These are phyloP conservation scores for Hepatocystis sp. DNA, from an alignment of 169 alveolate genomes.

Conservation along the genomic window DNA sequence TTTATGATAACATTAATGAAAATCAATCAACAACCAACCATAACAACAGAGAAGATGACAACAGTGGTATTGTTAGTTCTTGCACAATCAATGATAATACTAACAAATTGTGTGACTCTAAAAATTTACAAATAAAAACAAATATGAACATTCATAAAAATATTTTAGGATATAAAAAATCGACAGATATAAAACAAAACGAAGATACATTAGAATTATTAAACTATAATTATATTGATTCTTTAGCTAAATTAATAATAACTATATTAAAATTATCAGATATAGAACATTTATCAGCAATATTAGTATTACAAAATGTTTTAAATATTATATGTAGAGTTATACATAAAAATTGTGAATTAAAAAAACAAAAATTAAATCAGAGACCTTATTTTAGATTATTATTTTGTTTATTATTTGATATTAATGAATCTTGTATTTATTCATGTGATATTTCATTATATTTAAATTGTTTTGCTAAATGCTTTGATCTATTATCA, in stretches of 20 bases:
- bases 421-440: slow-evolving; percentile 31
- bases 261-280: slow-evolving; percentile 57
- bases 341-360: slow-evolving; percentile 51
- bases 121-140: no score
- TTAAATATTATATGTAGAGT: slow-evolving; percentile 61
- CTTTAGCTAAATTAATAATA: slow-evolving; percentile 66
- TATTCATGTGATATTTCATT: slow-evolving; percentile 28
- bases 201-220: slow-evolving; percentile 31
- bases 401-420: slow-evolving; percentile 55
- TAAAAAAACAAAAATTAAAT: slow-evolving; percentile 26
- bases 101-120: no score
- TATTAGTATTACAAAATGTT: slow-evolving; percentile 53
- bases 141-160: background rate
- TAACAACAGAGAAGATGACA: no score
- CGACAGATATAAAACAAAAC: slow-evolving; percentile 22
- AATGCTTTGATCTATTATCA: slow-evolving; percentile 37
- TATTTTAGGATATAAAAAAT: slow-evolving; percentile 2
- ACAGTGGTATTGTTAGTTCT: no score
- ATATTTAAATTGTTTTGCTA: slow-evolving; percentile 61
- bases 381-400: slow-evolving; percentile 77
- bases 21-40: background rate
- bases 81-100: no score
- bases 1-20: background rate
- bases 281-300: slow-evolving; percentile 54
- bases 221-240: slow-evolving; percentile 63